Conservation (phyloP, 2,329 filamentous ascomycete genomes). For the Colletotrichum tanaceti region DNA sequence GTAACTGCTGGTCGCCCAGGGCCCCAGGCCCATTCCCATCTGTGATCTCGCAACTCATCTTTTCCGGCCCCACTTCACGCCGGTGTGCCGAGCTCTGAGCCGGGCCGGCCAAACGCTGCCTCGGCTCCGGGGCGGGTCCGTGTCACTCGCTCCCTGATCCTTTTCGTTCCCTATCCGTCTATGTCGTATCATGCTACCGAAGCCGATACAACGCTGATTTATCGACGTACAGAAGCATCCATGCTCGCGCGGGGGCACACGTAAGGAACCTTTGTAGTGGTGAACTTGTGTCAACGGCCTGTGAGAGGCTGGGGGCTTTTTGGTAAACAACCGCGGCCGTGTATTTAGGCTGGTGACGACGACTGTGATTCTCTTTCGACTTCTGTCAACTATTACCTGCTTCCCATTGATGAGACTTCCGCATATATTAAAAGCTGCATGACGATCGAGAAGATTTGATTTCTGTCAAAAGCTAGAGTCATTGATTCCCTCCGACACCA, state of each 20-base stretch:
- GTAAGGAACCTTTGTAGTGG: constrained; percentile 1
- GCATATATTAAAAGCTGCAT: neutral
- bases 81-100: neutral
- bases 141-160: neutral
- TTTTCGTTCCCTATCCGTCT: neutral
- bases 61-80: neutral
- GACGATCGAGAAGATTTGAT: neutral
- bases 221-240: constrained; percentile 10
- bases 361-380: neutral
- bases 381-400: neutral
- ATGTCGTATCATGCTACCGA: neutral
- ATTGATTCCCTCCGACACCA: too few species aligned
- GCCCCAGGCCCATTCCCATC: too few species aligned
- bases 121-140: neutral
- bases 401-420: neutral
- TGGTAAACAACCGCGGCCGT: neutral
- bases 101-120: neutral
- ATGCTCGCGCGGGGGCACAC: constrained; percentile 16
- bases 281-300: neutral
- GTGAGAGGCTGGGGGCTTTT: neutral
- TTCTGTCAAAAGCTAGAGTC: neutral
- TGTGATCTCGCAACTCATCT: neutral
- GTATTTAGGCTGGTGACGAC: constrained; percentile 2
- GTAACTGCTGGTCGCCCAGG: too few species aligned
- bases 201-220: neutral